Evolutionary conservation across 345 rosid genomes (phyloP).

Genomic region (Nephelium lappaceum): DNA sequence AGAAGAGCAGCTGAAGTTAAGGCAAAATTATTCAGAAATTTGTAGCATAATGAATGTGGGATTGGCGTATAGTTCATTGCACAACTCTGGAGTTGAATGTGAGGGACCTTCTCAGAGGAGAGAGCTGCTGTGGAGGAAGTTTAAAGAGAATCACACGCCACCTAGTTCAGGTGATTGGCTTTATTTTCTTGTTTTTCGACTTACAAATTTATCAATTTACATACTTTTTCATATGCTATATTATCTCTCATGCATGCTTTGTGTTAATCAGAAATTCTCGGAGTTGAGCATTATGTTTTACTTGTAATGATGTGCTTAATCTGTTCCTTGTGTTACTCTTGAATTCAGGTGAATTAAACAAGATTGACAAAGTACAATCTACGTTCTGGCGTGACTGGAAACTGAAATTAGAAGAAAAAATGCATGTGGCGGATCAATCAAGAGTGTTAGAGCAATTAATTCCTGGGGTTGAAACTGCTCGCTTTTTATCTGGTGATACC

Average conservation of each 20-base stretch:
- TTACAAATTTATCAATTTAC: not conserved
- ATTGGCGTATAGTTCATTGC: conserved; percentile 80
- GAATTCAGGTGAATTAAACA: conserved; percentile 70
- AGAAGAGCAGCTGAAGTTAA: conserved; percentile 81
- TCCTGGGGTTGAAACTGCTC: conserved; percentile 83
- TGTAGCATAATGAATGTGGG: conserved; percentile 93
- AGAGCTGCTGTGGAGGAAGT: conserved; percentile 66
- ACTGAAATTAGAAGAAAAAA: conserved; percentile 85
- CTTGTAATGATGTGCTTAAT: conserved; percentile 12
- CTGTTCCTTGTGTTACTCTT: conserved; percentile 20
- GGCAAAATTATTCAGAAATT: conserved; percentile 79
- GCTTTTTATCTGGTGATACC: conserved; percentile 77
- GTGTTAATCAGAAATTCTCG: not conserved
- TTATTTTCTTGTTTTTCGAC: conserved; percentile 4
- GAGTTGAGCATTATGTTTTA: not conserved
- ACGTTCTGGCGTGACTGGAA: conserved; percentile 98
- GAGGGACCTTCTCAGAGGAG: conserved; percentile 69
- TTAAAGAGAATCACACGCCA: conserved; percentile 65
- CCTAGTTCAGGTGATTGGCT: conserved; percentile 62
- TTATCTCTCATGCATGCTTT: not conserved
- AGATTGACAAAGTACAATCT: conserved; percentile 79
- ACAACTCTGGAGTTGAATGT: conserved; percentile 81
- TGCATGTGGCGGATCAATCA: conserved; percentile 70
- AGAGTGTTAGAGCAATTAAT: conserved; percentile 78
- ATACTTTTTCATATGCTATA: conserved; percentile 5